These are phyloP conservation scores for Macrophomina tecta DNA, from an alignment of 2,329 filamentous ascomycete species.

Conservation along the genomic window DNA sequence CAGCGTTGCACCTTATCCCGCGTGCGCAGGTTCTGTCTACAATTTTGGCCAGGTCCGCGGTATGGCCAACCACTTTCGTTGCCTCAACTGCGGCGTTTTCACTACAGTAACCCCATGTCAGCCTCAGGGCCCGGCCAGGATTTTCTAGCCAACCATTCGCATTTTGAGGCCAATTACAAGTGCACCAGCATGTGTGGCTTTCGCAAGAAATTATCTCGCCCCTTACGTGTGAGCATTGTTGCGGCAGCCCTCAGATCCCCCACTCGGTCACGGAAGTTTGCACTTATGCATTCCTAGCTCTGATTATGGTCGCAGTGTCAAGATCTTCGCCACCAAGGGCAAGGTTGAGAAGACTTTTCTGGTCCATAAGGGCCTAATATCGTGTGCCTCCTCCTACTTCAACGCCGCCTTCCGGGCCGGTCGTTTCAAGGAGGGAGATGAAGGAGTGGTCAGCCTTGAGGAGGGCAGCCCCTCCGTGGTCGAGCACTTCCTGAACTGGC, in stretches of 20 bases:
- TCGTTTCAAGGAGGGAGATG: background rate
- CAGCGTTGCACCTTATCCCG: too few relatives aligned
- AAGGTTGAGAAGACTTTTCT: background rate
- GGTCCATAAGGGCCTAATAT: background rate
- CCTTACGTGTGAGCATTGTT: background rate
- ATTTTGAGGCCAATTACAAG: too few relatives aligned
- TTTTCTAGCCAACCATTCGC: too few relatives aligned
- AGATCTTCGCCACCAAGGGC: background rate
- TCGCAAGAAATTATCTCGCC: background rate
- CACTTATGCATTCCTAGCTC: background rate
- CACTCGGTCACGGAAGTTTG: background rate
- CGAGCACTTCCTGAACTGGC: background rate
- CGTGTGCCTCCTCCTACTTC: background rate
- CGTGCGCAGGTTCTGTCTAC: too few relatives aligned
- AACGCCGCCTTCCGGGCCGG: background rate
- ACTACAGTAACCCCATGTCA: too few relatives aligned
- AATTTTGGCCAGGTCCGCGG: too few relatives aligned
- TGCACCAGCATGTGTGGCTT: too few relatives aligned
- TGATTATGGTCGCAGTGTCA: background rate
- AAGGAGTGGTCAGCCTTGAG: background rate
- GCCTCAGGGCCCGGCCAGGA: too few relatives aligned
- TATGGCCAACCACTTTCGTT: too few relatives aligned
- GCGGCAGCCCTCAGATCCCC: background rate
- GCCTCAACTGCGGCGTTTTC: too few relatives aligned
- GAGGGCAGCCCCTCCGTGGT: background rate